Evolutionary conservation across 1,284 basidiomycete genomes (phyloP).

Genomic region (Pholiota adiposa): DNA sequence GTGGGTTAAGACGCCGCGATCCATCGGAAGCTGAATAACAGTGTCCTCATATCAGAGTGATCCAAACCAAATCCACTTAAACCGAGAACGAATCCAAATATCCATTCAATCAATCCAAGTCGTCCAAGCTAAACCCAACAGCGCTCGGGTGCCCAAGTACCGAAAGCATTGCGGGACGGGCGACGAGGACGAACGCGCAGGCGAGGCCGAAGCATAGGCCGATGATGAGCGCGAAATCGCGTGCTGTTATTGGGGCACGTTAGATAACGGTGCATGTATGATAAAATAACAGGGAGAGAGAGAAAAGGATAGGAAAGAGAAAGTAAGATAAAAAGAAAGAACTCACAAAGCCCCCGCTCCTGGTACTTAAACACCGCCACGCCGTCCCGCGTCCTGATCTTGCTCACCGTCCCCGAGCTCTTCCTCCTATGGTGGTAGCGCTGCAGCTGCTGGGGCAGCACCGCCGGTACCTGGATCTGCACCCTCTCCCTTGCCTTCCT

Average conservation of each 20-base stretch:
- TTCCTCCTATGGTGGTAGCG: not conserved
- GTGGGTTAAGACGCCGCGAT: too few relatives aligned
- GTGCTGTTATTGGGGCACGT: constrained; percentile 9
- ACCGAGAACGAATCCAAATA: too few relatives aligned
- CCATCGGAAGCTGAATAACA: too few relatives aligned
- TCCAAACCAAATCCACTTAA: too few relatives aligned
- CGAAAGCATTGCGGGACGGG: constrained; percentile 16
- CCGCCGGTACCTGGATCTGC: not conserved
- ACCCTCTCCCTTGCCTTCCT: not conserved
- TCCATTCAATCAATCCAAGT: not conserved
- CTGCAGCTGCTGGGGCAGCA: not conserved
- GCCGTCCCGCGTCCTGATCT: not conserved
- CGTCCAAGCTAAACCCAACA: too few relatives aligned
- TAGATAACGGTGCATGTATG: not conserved
- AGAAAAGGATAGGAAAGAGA: too few relatives aligned
- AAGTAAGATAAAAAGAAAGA: not conserved
- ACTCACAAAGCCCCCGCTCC: constrained; percentile 6
- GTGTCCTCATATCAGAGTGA: too few relatives aligned
- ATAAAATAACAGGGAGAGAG: not conserved
- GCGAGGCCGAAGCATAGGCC: constrained; percentile 25
- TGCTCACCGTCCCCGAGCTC: not conserved
- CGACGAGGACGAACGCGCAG: constrained; percentile 21
- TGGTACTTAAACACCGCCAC: not conserved
- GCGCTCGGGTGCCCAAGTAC: not conserved
- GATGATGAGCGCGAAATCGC: constrained; percentile 26